Evolutionary conservation across 805 yeast genomes (phyloP).

Genomic region (Wickerhamiella hasegawae): DNA sequence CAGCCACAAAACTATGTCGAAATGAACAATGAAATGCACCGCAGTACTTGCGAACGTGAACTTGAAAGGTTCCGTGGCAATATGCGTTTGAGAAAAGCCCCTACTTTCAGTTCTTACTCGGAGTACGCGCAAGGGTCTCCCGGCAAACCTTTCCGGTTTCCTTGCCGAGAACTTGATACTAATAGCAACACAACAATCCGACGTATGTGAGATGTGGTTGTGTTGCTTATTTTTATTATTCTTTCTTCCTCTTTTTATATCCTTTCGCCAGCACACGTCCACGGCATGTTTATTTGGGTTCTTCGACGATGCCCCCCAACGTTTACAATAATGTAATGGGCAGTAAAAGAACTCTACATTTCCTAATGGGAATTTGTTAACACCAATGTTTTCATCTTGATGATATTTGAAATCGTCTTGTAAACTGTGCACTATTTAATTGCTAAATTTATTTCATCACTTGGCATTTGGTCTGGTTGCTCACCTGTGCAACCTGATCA

Average conservation of each 20-base stretch:
- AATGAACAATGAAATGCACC: conserved; percentile 51
- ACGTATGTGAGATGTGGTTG: neutral
- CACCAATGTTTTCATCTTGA: too few relatives aligned
- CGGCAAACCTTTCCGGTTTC: neutral
- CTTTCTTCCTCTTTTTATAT: neutral
- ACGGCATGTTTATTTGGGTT: neutral
- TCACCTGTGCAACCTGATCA: too few relatives aligned
- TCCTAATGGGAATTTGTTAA: too few relatives aligned
- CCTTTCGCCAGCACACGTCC: neutral
- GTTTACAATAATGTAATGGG: too few relatives aligned
- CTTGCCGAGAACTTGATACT: neutral
- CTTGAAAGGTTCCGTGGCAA: conserved; percentile 35
- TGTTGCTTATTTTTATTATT: neutral
- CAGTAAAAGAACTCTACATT: too few relatives aligned
- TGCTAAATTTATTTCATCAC: too few relatives aligned
- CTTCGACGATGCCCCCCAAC: neutral
- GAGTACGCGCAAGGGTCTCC: neutral
- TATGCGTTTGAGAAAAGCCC: conserved; percentile 18
- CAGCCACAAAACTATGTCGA: conserved; percentile 67
- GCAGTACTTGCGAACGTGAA: conserved; percentile 35
- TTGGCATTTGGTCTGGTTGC: too few relatives aligned
- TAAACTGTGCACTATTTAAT: too few relatives aligned
- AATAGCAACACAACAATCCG: neutral
- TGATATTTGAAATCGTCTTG: too few relatives aligned
- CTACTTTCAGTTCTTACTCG: neutral